Evolutionary conservation across 164 flowering plant species (phyloP).

Genomic region (Kalanchoe fedtschenkoi): DNA sequence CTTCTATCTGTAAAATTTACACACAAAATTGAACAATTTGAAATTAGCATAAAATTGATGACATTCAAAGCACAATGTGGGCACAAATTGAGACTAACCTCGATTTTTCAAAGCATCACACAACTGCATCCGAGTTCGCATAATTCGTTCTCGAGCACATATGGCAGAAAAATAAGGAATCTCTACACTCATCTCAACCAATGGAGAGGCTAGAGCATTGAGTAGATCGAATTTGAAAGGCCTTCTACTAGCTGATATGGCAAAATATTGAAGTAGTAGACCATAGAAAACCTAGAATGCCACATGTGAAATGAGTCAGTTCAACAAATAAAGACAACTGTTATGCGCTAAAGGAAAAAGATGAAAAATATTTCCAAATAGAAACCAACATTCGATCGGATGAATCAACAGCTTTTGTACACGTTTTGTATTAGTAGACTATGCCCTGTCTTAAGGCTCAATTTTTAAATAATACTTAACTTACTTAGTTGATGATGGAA

Average conservation of each 20-base stretch:
- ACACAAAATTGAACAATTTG: slow-evolving; percentile 4
- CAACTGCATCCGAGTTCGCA: slow-evolving; percentile 43
- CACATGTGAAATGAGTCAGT: not conserved
- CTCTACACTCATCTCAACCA: slow-evolving; percentile 80
- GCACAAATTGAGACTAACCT: slow-evolving; percentile 29
- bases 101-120: slow-evolving; percentile 54
- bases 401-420: too few relatives aligned
- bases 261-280: slow-evolving; percentile 77
- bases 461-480: too few relatives aligned
- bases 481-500: too few relatives aligned
- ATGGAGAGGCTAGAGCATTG: slow-evolving; percentile 73
- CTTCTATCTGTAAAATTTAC: slow-evolving; percentile 39
- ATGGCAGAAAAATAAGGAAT: slow-evolving; percentile 89
- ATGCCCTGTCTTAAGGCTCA: too few relatives aligned
- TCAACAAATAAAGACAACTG: not conserved
- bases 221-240: slow-evolving; percentile 65
- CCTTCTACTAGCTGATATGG: slow-evolving; percentile 51
- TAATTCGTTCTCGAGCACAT: slow-evolving; percentile 82
- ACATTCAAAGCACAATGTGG: not conserved
- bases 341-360: not conserved
- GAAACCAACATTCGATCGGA: not conserved
- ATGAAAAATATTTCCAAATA: slow-evolving; percentile 53
- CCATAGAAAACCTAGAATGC: slow-evolving; percentile 80
- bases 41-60: slow-evolving; percentile 6
- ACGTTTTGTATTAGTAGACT: too few relatives aligned